Base-by-base conservation (phyloP, 257 asterid genomes). In the Buddleja alternifolia region DNA sequence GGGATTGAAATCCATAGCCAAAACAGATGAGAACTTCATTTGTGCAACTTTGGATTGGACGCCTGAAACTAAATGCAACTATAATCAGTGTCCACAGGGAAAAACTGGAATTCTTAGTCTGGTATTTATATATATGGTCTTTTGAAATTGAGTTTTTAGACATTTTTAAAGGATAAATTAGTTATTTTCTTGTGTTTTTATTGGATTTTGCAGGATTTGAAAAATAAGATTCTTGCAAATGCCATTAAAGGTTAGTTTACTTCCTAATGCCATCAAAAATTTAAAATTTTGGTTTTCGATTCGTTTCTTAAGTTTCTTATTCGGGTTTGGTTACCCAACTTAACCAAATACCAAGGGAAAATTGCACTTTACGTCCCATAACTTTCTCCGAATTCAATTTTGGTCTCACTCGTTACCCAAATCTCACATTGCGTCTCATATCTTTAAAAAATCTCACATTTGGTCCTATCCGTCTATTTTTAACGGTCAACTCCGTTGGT, bases 11-110 rank as follows among this genome's bases (percentile, higher is more conserved):
- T 45, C 86, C 76, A 80, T 86, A 10, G 96, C 88, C 1, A 48
- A 53, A 57, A 89, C 92, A 32, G 96, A 89, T 69, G 87, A 86
- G 16, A 70, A 77, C 66, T 86, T 89, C 75, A 75, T 89, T 4
- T 89, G 96, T 74, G 90, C 88, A 7, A 89, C 96, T 53, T 16
- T 89, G 71, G 96, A 89, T 74, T 89, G 96, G 96, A 87, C 95
- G 96, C 96, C 96, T 57, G 70, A 73, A 52, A 73, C 67, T 42
- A 89, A 89, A 69, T 89, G 95, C 73, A 72, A 89, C 73, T 89
- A 83, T 63, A 78, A 75, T 63, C 88, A 83, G 71, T 87, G 95
- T 50, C 95, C 96, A 3, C 86, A 92, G 95, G 90, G 83, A 44
- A 82, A 75, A 47, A 79, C 89, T 10, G 90, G 96, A 52, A 34